Evolutionary conservation across 2,329 filamentous ascomycete genomes (phyloP).

Genomic region (Botryotinia convoluta): DNA sequence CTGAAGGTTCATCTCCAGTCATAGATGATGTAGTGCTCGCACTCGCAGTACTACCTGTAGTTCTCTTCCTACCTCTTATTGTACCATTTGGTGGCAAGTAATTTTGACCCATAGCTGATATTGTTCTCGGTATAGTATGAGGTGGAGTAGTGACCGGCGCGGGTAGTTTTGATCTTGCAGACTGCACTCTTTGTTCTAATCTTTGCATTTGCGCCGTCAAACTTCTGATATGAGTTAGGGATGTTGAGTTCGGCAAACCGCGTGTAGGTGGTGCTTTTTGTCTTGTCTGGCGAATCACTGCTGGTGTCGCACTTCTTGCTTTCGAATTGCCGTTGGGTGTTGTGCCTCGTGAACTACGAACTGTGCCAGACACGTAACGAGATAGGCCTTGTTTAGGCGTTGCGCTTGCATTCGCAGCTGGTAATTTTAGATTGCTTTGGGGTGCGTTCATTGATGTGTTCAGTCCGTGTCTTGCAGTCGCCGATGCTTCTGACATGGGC

Average conservation of each 20-base stretch:
- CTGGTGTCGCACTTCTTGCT: slow-evolving; percentile 37
- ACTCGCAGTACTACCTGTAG: slow-evolving; percentile 48
- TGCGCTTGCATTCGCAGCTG: slow-evolving; percentile 52
- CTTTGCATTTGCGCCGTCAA: slow-evolving; percentile 97
- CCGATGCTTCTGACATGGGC: slow-evolving; percentile 82
- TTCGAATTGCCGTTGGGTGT: slow-evolving; percentile 27
- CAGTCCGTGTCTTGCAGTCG: slow-evolving; percentile 27
- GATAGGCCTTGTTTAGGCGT: slow-evolving; percentile 50
- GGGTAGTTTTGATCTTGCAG: slow-evolving; percentile 85
- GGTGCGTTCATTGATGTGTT: slow-evolving; percentile 37
- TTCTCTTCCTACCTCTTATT: slow-evolving; percentile 68
- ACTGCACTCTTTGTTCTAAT: slow-evolving; percentile 89
- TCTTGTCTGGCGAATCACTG: slow-evolving; percentile 41
- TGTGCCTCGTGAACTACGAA: slow-evolving; percentile 31
- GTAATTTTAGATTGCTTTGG: slow-evolving; percentile 51
- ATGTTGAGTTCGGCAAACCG: slow-evolving; percentile 57
- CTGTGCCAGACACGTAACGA: slow-evolving; percentile 28
- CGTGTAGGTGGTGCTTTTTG: slow-evolving; percentile 44
- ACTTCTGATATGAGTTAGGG: slow-evolving; percentile 86
- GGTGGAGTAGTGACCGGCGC: slow-evolving; percentile 77
- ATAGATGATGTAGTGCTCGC: slow-evolving; percentile 28
- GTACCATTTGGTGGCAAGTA: slow-evolving; percentile 57
- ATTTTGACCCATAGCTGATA: slow-evolving; percentile 41
- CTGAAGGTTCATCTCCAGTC: slow-evolving; percentile 36
- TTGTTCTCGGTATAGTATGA: slow-evolving; percentile 67